Base-by-base conservation (phyloP, 106 monocot species). In the Allium sativum region DNA sequence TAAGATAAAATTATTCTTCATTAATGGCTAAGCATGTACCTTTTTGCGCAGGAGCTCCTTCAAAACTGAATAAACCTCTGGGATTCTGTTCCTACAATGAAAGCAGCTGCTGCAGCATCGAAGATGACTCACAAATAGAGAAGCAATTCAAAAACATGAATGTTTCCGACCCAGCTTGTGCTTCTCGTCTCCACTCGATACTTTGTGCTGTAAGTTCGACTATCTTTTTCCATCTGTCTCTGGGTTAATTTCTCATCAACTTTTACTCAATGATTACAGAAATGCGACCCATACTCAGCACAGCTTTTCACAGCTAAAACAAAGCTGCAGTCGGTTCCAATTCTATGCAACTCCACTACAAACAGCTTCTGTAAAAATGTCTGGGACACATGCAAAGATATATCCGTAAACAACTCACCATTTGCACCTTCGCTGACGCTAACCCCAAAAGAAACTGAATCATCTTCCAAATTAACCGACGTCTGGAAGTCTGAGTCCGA, bases 201-300 rank as follows among this genome's bases (percentile, higher is more conserved):
- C 69, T 88, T 22, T 88, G 88, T 53, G 69, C 83, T 63, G 83
- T 88, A 66, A 78, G 69, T 13, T 50, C 20, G 18, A n/a, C 8
- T 1, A 1, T 10, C 12, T 15, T 41, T 9, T 44, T 13, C 60
- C 44, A 4, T 44, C 8, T 50, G 48, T 12, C 15, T 15, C 48
- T 7, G 15, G 48, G 0, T 50, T 12, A 50, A 11, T 12, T 12
- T 15, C 48, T 50, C 1, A 11, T 50, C 13, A 12, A 11, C 48
- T 50, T 11, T 6, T 50, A 58, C 31, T 9, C 3, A 22, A 14
- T 57, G 13, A 18, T 56, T 78, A 62, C 75, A 96, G 90, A 82
- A 79, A 84, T 98, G 96, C 68, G 73, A 87, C 79, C 91, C 96
- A 53, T 98, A 71, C 65, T 83, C 96, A 53, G 81, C 70, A 10